A percentile compares a stretch with the other conserved stretches of the same genome.
These are phyloP conservation scores for Spinellus fusiger DNA, from an alignment of 192 early-diverging fungal genomes.

Conservation along the genomic window DNA sequence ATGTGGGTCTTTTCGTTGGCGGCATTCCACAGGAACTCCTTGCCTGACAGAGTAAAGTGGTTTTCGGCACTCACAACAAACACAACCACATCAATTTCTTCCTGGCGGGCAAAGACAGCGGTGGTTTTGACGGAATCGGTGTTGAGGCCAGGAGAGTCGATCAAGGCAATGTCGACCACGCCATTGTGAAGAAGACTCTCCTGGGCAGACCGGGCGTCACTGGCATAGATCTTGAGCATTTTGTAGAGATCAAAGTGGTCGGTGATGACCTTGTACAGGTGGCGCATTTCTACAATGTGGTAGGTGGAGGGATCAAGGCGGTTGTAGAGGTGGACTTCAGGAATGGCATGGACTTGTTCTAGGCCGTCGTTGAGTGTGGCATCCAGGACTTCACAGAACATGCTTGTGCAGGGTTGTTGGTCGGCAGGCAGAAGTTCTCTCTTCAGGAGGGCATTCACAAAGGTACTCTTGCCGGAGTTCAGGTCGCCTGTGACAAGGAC, in stretches of 20 bases:
- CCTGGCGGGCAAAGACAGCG: slow-evolving; percentile 93
- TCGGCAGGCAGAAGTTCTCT: slow-evolving; percentile 88
- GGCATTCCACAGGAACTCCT: slow-evolving; percentile 93
- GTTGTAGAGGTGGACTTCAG: slow-evolving; percentile 60
- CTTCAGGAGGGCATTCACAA: slow-evolving; percentile 93
- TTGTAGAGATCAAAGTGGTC: slow-evolving; percentile 82
- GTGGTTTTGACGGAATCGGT: slow-evolving; percentile 97
- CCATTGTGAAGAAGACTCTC: slow-evolving; percentile 90
- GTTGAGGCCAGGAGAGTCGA: slow-evolving; percentile 98
- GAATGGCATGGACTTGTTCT: slow-evolving; percentile 93
- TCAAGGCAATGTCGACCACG: slow-evolving; percentile 91
- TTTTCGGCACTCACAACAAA: slow-evolving; percentile 99
- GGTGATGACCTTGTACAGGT: slow-evolving; percentile 78
- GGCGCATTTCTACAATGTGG: slow-evolving; percentile 56
- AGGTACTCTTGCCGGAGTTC: slow-evolving; percentile 96
- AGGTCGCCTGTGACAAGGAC: slow-evolving; percentile 97
- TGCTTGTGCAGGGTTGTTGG: slow-evolving; percentile 95
- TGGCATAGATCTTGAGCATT: slow-evolving; percentile 90
- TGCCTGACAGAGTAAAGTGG: slow-evolving; percentile 96
- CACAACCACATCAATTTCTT: slow-evolving; percentile 98
- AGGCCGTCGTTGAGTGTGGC: slow-evolving; percentile 79
- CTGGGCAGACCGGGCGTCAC: slow-evolving; percentile 55
- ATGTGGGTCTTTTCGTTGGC: slow-evolving; percentile 99
- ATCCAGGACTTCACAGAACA: slow-evolving; percentile 96
- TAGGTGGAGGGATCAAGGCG: slow-evolving; percentile 68